Base-by-base conservation (phyloP, 2,329 filamentous ascomycete species). In the Thermothelomyces thermophilus region DNA sequence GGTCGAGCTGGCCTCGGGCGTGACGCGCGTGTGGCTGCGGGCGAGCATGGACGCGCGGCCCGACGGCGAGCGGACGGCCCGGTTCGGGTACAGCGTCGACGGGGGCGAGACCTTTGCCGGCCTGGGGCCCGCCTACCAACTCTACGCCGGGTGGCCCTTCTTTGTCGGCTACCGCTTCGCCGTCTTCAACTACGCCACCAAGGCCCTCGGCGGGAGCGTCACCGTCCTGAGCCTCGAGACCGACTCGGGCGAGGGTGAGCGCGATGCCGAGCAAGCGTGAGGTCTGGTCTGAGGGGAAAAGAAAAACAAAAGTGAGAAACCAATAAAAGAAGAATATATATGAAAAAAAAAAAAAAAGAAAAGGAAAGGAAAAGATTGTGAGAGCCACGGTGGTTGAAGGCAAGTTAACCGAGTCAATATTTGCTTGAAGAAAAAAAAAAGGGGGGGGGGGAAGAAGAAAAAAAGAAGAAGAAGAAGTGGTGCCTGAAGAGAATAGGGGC, bases 141-240 rank as follows among this genome's bases (percentile, higher is more conserved):
- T 48, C 31, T 48, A 43, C 19, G 43, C 39, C 7, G 46, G 40
- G 16, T 48, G 46, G 46, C 39, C 46, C 11, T 43, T 48, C 17
- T 43, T 48, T 16, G 22, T 48, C 33, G 46, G 46, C 17, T 48
- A 48, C 37, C 46, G 46, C 31, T 48, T 37, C 24, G 46, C 14
- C 6, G 24, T 48, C 22, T 42, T 48, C 9, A 48, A 48, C 33
- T 43, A 37, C 31, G 46, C 46, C 11, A 48, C 39, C 1, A 22
- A 48, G 46, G 33, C 8, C 39, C 26, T 43, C 31, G 46, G 46
- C 1, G 46, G 46, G 40, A 48, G 40, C 14, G 46, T 43, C 3
- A 14, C 9, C n/a, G 46, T 43, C 0, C 4, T 41, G 16, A 36
- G 33, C 9, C 43, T 48, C 17, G 16, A 6, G 16, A 37, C 33